These are phyloP conservation scores for Aspergillus pseudoterreus DNA, from an alignment of 2,329 filamentous ascomycete species.

Conservation along the genomic window DNA sequence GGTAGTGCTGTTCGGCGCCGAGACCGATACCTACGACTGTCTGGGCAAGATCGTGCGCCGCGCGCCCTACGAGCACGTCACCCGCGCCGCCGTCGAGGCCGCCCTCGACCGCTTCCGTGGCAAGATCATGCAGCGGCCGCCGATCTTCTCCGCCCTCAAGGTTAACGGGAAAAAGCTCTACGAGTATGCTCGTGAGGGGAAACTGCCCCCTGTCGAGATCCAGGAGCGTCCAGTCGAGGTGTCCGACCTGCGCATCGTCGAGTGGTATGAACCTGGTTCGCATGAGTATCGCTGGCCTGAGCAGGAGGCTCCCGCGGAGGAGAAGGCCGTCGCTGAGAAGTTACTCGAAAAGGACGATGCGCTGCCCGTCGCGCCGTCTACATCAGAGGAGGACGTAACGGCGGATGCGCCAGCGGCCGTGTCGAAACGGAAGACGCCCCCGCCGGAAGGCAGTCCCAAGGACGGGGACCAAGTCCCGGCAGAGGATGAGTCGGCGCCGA, in stretches of 20 bases:
- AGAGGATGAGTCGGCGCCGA: neutral
- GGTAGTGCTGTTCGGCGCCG: constrained; percentile 82
- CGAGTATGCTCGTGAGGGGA: constrained; percentile 90
- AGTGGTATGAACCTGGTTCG: constrained; percentile 77
- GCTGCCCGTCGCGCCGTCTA: constrained; percentile 19
- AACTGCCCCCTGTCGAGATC: constrained; percentile 80
- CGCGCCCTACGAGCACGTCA: constrained; percentile 76
- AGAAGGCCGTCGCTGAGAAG: constrained; percentile 73
- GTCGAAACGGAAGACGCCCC: constrained; percentile 34
- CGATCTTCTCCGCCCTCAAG: constrained; percentile 87
- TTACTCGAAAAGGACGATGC: constrained; percentile 44
- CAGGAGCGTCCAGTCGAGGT: constrained; percentile 76
- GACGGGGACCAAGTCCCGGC: constrained; percentile 13
- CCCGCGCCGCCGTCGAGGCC: constrained; percentile 71
- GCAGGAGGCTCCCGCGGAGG: constrained; percentile 70
- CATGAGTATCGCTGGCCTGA: constrained; percentile 77
- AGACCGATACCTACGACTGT: constrained; percentile 88
- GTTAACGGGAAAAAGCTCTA: constrained; percentile 93
- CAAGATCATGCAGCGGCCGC: constrained; percentile 82
- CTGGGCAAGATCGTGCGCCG: constrained; percentile 77
- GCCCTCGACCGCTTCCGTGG: constrained; percentile 73
- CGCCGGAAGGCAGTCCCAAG: constrained; percentile 20
- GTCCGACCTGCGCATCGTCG: constrained; percentile 70
- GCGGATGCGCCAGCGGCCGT: constrained; percentile 12
- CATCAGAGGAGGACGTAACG: constrained; percentile 20